phyloP scores from a whole-genome alignment of 306 rosid genomes.

The Glycine soja region DNA sequence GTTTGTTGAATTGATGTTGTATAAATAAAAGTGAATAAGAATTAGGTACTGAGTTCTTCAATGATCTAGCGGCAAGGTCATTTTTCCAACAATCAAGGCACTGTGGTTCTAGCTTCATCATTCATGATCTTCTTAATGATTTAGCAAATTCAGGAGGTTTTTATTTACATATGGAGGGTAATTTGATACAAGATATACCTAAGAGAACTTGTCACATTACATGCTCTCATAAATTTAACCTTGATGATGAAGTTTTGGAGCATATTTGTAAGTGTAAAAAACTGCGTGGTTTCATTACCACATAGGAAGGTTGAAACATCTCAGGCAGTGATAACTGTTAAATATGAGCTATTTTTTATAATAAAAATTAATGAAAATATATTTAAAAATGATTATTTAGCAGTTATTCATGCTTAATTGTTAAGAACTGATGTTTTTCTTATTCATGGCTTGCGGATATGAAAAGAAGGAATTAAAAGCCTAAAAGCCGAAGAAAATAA shows the following conservation, averaged over 20 bases:
- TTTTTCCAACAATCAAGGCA: conserved; percentile 45
- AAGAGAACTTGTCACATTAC: conserved; percentile 33
- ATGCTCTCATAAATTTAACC: accelerated
- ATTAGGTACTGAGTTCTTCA: conserved; percentile 49
- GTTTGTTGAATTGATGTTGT: conserved; percentile 3
- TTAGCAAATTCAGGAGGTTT: conserved; percentile 48
- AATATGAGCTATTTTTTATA: too few species aligned
- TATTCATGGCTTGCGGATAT: too few species aligned
- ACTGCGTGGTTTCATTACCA: conserved; percentile 8
- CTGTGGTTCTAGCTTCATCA: neutral
- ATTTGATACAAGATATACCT: neutral
- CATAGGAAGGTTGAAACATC: too few species aligned
- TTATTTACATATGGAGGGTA: neutral
- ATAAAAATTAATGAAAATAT: too few species aligned
- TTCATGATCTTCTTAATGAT: conserved; percentile 65
- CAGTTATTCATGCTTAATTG: too few species aligned
- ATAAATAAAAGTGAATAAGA: conserved; percentile 44
- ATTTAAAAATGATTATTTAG: too few species aligned
- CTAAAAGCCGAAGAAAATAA: too few species aligned
- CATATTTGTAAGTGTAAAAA: neutral
- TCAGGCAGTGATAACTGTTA: too few species aligned
- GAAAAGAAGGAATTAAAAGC: too few species aligned
- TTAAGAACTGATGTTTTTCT: too few species aligned
- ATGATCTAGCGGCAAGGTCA: conserved; percentile 55
- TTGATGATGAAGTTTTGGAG: neutral